Evolutionary conservation across 2,329 filamentous ascomycete genomes (phyloP).

Genomic region (Hymenoscyphus linearis): DNA sequence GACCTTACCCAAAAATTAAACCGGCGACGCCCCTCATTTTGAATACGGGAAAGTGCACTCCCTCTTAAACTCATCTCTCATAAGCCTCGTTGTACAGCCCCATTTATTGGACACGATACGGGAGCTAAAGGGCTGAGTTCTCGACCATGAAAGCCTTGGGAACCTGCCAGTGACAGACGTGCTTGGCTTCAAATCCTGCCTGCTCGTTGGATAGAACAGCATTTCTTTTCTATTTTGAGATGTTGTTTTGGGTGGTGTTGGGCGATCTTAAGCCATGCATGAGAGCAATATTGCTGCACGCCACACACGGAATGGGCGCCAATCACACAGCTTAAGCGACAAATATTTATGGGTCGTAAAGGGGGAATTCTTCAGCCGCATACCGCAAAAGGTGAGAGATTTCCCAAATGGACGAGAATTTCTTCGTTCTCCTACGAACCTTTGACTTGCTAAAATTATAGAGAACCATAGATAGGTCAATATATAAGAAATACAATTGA

Average conservation of each 20-base stretch:
- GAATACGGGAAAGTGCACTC: not conserved
- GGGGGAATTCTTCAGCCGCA: not conserved
- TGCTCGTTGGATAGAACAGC: not conserved
- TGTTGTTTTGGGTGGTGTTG: not conserved
- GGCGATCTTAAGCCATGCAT: not conserved
- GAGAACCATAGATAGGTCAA: not conserved
- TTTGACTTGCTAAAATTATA: not conserved
- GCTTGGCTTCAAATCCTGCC: not conserved
- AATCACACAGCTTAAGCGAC: not conserved
- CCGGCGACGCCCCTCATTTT: not conserved
- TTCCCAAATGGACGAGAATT: not conserved
- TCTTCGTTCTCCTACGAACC: not conserved
- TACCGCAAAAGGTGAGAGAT: not conserved
- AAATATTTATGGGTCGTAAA: not conserved
- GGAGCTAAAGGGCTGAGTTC: not conserved
- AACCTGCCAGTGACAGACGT: not conserved
- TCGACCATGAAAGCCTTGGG: not conserved
- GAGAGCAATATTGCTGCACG: not conserved
- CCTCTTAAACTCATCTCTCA: not conserved
- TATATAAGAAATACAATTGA: not conserved
- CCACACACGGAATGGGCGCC: not conserved
- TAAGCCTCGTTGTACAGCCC: not conserved
- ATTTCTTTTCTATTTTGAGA: not conserved
- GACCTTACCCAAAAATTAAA: not conserved
- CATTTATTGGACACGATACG: not conserved